These are phyloP conservation scores for Hypoxylon sp. DNA, from an alignment of 2,329 filamentous ascomycete genomes.

Conservation along the genomic window DNA sequence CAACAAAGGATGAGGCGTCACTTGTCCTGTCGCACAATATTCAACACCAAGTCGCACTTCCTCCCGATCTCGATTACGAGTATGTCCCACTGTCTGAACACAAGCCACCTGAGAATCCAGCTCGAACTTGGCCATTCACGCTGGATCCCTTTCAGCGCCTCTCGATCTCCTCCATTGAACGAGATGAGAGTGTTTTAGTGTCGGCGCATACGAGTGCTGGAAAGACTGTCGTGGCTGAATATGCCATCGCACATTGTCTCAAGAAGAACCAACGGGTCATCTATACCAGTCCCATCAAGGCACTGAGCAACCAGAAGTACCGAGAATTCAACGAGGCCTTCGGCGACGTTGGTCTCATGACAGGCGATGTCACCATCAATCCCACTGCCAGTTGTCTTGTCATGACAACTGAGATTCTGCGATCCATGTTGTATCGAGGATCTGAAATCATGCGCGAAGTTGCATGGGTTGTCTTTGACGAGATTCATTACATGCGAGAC, in stretches of 20 bases:
- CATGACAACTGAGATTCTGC: conserved; percentile 99
- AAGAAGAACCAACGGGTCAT: conserved; percentile 98
- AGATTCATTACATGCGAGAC: conserved; percentile 98
- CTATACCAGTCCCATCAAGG: conserved; percentile 99
- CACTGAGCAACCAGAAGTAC: conserved; percentile 98
- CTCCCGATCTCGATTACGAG: conserved; percentile 93
- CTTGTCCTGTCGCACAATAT: conserved; percentile 96
- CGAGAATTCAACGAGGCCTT: conserved; percentile 96
- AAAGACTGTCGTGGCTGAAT: conserved; percentile 98
- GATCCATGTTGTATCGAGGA: conserved; percentile 97
- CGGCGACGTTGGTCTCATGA: conserved; percentile 98
- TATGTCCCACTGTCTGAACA: conserved; percentile 97
- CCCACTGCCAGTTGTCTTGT: conserved; percentile 97
- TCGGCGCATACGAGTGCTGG: conserved; percentile 98
- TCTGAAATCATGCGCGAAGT: conserved; percentile 99
- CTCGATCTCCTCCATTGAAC: conserved; percentile 93
- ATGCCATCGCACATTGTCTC: conserved; percentile 96
- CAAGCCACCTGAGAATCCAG: conserved; percentile 88
- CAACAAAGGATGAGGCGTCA: conserved; percentile 73
- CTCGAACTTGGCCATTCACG: conserved; percentile 87
- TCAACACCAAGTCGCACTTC: conserved; percentile 95
- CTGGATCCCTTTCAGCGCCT: conserved; percentile 98
- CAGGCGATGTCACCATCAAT: conserved; percentile 98
- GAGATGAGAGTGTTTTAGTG: conserved; percentile 95
- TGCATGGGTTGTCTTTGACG: conserved; percentile 97